Evolutionary conservation across 1,284 basidiomycete species (phyloP).

Genomic region (Ceratobasidium papillatum): DNA sequence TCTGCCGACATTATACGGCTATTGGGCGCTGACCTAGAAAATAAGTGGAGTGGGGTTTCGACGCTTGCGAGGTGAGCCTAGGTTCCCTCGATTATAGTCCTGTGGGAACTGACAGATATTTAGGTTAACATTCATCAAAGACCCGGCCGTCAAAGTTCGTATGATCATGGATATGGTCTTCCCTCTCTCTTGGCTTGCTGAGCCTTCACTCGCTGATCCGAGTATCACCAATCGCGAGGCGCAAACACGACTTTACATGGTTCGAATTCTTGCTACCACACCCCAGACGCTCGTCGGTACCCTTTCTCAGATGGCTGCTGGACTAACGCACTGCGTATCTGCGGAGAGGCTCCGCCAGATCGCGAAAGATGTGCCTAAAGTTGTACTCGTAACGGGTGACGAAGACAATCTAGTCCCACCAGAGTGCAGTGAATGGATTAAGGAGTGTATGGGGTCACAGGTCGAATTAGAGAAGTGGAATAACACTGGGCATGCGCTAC

Average conservation of each 20-base stretch:
- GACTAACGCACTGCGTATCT: slow-evolving; percentile 71
- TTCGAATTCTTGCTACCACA: slow-evolving; percentile 64
- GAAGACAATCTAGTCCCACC: slow-evolving; percentile 72
- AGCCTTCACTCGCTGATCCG: slow-evolving; percentile 60
- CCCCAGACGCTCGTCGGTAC: slow-evolving; percentile 70
- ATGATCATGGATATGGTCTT: slow-evolving; percentile 69
- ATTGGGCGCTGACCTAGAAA: not conserved
- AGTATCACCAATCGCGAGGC: slow-evolving; percentile 71
- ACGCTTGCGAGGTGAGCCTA: slow-evolving; percentile 52
- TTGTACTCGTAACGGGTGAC: slow-evolving; percentile 78
- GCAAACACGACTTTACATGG: slow-evolving; percentile 61
- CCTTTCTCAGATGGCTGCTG: slow-evolving; percentile 80
- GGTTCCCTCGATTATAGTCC: not conserved
- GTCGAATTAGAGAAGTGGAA: slow-evolving; percentile 74
- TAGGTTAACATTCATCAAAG: slow-evolving; percentile 59
- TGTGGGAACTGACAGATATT: slow-evolving; percentile 2
- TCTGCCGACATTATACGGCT: not conserved
- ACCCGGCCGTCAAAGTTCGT: slow-evolving; percentile 62
- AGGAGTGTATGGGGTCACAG: slow-evolving; percentile 65
- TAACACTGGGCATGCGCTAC: slow-evolving; percentile 73
- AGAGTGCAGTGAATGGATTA: slow-evolving; percentile 65
- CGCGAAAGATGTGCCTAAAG: slow-evolving; percentile 64
- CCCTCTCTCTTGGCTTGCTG: slow-evolving; percentile 66
- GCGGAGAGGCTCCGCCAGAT: slow-evolving; percentile 65
- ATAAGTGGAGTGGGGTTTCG: slow-evolving; percentile 58